Conservation (phyloP, 352 stramenopile genomes). For the Pelagophyceae sp. region DNA sequence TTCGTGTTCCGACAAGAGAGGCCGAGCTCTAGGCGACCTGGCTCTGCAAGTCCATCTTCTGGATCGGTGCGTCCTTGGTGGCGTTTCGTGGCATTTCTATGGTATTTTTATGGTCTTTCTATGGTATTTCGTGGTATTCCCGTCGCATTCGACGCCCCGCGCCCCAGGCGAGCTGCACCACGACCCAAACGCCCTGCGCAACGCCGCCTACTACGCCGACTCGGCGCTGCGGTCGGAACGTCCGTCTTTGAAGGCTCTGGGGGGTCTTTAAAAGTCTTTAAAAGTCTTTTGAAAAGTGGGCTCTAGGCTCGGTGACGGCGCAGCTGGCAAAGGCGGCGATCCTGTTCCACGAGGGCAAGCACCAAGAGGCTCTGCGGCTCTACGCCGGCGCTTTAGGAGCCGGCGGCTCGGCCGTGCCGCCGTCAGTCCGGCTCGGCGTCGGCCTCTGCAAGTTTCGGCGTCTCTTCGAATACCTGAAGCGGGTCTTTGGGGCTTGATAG, state of each 20-base stretch:
- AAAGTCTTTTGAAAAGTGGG: background rate
- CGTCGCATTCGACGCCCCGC: no score
- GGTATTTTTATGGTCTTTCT: no score
- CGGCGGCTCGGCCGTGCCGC: no score
- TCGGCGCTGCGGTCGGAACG: background rate
- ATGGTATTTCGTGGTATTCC: no score
- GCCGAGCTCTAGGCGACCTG: no score
- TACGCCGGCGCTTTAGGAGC: background rate
- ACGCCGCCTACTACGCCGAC: constrained; percentile 11
- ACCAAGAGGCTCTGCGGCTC: background rate
- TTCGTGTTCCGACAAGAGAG: no score
- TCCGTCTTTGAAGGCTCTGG: constrained; percentile 5
- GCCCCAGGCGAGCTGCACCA: background rate
- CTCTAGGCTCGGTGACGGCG: background rate
- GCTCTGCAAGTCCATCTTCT: constrained; percentile 1
- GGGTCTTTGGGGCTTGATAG: no score
- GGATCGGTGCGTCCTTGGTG: no score
- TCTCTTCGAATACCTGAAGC: no score
- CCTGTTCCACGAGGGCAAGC: constrained; percentile 7
- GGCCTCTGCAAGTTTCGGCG: no score
- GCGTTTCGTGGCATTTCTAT: no score
- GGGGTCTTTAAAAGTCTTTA: background rate
- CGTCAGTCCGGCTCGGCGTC: background rate
- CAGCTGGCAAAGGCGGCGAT: background rate
- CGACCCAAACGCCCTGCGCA: background rate